Evolutionary conservation across 441 rosid species (phyloP), one percentile per base, ranked within the genome.

Genomic region (Brassica hybrid): DNA sequence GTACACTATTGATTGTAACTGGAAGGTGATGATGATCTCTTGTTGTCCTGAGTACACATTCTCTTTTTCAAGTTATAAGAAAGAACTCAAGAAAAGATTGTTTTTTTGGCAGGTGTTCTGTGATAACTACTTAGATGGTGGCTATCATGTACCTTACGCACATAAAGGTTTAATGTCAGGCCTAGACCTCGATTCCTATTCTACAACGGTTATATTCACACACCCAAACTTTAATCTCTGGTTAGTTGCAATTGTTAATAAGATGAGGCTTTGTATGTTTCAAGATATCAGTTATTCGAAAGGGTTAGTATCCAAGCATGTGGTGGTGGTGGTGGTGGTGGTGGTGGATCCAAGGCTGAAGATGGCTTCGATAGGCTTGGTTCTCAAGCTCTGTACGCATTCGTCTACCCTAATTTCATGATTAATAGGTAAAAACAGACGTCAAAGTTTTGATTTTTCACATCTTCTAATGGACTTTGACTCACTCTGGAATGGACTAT

Each of bases 91-190:
- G n/a, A n/a, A n/a, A n/a, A 72, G 57, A 52, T 41, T 67, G 65
- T 30, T 43, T 71, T 60, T 13, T 16, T 71, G 14, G 14, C 34
- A 94, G 98, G 99, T 93, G 21, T 94, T 94, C 75, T 93, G 97
- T 71, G 99, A 94, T 80, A 94, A 94, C 85, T 94, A 91, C 85
- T 85, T 94, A 65, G 99, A 94, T 79, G 99, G 98, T 69, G 99
- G 98, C 16, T 94, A 93, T 83, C 98, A 94, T 80, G 99, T 94
- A 58, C 99, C 97, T 25, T 90, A 90, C 80, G 98, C 97, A 8
- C 99, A 93, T 80, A 89, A 90, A 86, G 92, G 85, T 77, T 85
- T 93, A 65, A 91, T 93, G 12, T 91, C 97, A 43, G 93, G 92
- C 54, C 96, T 94, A 27, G 65, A 88, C 60, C 89, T 94, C 7